Evolutionary conservation across 495 filamentous ascomycete genomes (phyloP), one percentile per base, ranked within the genome.

Genomic region (Parathielavia hyrcaniae): DNA sequence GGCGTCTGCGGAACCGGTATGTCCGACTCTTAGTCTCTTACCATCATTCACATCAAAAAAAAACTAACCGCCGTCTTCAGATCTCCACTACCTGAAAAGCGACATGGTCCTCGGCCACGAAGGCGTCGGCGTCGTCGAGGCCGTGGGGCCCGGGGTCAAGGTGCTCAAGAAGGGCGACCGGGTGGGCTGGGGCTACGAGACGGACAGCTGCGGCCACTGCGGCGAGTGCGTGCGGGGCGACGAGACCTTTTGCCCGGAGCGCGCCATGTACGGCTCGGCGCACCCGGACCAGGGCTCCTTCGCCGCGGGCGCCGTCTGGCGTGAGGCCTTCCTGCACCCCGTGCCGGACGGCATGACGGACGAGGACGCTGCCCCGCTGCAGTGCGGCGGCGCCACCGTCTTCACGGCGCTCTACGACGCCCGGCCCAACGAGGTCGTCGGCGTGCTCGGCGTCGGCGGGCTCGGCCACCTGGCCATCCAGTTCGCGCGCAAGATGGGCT

Each of bases 401-500:
- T 84, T 74, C 70, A 73, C 73, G 19, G 70, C 72, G 6, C 63
- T 84, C 26, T 46, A 44, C 50, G 61, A 67, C 36, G 61, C 77
- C 12, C 63, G 67, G 60, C 65, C 77, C 1, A 72, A 69, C 2
- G 70, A 72, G n/a, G 65, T 72, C 9, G 75, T 80, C 13, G 78
- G 69, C 40, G 66, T 85, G 22, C 73, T 83, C 54, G 82, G 81
- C 5, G 67, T 85, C 14, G 82, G 82, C 32, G 82, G 81, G 12
- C 73, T 85, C 0, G 83, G 83, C 10, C 82, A 86, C 66, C 58
- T 85, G 50, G 82, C 82, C 5, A 81, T 86, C 58, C 78, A 83
- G 68, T 79, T 82, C 40, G 81, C 81, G 11, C 61, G 71, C 30
- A 80, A 81, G 61, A 79, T 82, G 76, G 83, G 82, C 9, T 78